Evolutionary conservation across 1,139 yeast species (phyloP), one percentile per base, ranked within the genome.

Genomic region (Suhomyces anneliseae): DNA sequence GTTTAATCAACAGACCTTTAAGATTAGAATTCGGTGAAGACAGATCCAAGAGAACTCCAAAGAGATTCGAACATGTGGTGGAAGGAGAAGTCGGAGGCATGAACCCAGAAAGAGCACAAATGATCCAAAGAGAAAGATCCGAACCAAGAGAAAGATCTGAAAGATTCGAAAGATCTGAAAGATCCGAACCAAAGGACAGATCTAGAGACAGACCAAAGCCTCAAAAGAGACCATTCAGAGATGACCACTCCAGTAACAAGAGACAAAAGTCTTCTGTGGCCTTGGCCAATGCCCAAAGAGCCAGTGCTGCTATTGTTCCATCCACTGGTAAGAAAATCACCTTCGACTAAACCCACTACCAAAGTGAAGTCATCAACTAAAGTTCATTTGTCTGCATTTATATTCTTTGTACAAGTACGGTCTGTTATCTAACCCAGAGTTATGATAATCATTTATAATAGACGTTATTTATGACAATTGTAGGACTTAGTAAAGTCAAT

Each of bases 21-120:
- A 79, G 97, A 69, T 76, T 93, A 79, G 98, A 93, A 66, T 93
- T 74, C 58, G 99, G 99, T 55, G 97, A 93, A 68, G 98, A 93
- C 65, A 79, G 99, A 70, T 86, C 96, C 37, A 86, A 88, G 67
- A 79, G 95, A 63, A 74, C 77, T 40, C 86, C 86, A 48, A 73
- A 69, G 38, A 39, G 46, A 35, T 19, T 32, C 8, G 43, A 44
- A 24, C 33, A 33, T 11, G 43, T 31, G 32, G 32, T 29, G 9
- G 32, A 44, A 12, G 37, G 37, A 8, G 43, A 36, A 11, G 32
- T 29, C 32, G 32, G 42, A 24, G 3, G 34, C 27, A 27, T 38
- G 27, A 8, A 15, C 34, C 11, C 15, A 14, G 34, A 27, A 27
- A 27, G 34, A 38, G 24, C 40, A n/a, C 29, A 27, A 31, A 29